These are phyloP conservation scores for Mycena sanguinolenta DNA, from an alignment of 768 basidiomycete species.

Conservation along the genomic window DNA sequence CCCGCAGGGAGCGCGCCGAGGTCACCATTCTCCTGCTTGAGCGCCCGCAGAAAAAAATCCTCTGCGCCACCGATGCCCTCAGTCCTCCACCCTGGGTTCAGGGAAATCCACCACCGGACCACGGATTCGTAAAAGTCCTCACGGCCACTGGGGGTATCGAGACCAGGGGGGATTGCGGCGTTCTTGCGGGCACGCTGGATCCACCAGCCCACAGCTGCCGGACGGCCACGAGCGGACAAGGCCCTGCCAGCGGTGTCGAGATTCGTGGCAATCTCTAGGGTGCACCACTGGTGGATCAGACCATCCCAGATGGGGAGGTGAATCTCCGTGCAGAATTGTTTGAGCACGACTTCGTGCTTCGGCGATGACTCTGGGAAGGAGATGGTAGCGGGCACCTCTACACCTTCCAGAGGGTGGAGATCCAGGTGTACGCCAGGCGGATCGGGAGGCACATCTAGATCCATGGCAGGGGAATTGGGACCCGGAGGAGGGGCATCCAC, in stretches of 20 bases:
- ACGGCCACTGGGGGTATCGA: background rate
- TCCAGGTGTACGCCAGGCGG: too few species aligned
- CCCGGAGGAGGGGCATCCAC: too few species aligned
- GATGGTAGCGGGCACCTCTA: too few species aligned
- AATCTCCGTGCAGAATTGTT: too few species aligned
- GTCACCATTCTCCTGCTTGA: background rate
- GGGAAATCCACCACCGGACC: background rate
- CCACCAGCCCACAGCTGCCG: background rate
- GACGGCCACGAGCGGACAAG: background rate
- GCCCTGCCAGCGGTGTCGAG: too few species aligned
- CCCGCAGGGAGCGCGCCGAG: background rate
- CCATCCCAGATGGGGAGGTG: too few species aligned
- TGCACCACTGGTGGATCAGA: background rate
- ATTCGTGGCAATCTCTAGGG: background rate
- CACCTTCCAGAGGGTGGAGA: too few species aligned
- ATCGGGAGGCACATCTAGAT: too few species aligned
- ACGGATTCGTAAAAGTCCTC: background rate
- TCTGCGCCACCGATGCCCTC: background rate
- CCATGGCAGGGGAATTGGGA: too few species aligned
- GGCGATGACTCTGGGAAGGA: too few species aligned
- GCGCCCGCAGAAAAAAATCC: background rate
- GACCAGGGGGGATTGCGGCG: background rate
- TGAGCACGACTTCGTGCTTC: too few species aligned
- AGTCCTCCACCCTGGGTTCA: background rate
- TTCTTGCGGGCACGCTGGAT: too few species aligned